phyloP scores from a whole-genome alignment of 139 green algal genomes.

The Chlorokybus atmophyticus region DNA sequence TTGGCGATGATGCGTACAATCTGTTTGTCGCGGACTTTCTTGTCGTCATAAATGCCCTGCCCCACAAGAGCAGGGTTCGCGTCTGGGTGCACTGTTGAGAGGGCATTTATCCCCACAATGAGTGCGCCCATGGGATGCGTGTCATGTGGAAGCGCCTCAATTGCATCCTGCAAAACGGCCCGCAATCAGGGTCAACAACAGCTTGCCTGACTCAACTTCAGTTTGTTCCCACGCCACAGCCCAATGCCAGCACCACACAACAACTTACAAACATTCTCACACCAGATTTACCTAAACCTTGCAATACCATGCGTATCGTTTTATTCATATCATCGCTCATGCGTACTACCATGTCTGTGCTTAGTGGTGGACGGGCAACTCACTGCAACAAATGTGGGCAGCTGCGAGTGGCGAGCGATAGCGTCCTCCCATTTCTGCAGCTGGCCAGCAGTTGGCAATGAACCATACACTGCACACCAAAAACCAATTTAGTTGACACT shows the following conservation, averaged over 20 bases:
- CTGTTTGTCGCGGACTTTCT: constrained; percentile 89
- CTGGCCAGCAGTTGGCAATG: constrained; percentile 50
- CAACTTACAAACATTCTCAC: too few relatives aligned
- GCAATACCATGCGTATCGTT: too few relatives aligned
- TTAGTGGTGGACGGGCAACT: background rate
- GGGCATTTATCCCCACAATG: constrained; percentile 58
- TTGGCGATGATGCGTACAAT: constrained; percentile 84
- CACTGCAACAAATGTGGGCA: constrained; percentile 59
- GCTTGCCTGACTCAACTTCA: too few relatives aligned
- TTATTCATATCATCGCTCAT: constrained; percentile 9
- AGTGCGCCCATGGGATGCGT: constrained; percentile 87
- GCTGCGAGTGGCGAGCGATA: constrained; percentile 66
- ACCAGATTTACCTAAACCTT: too few relatives aligned
- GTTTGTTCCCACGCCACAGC: too few relatives aligned
- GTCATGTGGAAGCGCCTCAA: constrained; percentile 75
- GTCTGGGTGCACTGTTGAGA: constrained; percentile 75
- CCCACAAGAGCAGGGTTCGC: constrained; percentile 85
- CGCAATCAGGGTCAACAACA: too few relatives aligned
- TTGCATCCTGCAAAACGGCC: constrained; percentile 20
- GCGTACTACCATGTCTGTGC: background rate
- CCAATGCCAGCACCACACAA: too few relatives aligned
- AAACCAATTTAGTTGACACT: too few relatives aligned
- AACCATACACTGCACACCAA: constrained; percentile 60
- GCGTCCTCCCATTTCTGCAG: constrained; percentile 51
- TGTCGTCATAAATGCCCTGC: constrained; percentile 73